phyloP scores from a whole-genome alignment of 305 asterid genomes.

The Fraxinus nigra region DNA sequence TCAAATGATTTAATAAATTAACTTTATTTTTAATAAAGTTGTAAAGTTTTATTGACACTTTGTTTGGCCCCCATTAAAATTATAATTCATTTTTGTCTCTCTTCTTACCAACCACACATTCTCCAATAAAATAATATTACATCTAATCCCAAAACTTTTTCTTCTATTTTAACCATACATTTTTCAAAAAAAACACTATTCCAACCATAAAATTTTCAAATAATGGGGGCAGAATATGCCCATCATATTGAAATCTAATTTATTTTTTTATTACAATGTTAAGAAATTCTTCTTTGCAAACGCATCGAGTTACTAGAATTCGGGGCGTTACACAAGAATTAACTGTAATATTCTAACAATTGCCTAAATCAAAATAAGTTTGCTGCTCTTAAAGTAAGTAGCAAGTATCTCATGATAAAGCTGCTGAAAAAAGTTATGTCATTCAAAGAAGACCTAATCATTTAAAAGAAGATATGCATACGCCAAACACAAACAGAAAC shows the following conservation, averaged over 20 bases:
- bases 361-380: neutral
- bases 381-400: neutral
- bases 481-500: neutral
- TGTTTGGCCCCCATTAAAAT: too few species aligned
- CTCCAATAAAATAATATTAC: too few species aligned
- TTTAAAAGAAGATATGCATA: neutral
- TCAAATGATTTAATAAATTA: neutral
- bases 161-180: too few species aligned
- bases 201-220: too few species aligned
- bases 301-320: neutral
- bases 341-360: neutral
- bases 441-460: neutral
- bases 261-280: neutral
- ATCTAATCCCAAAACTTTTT: too few species aligned
- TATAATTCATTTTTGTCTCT: too few species aligned
- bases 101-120: too few species aligned
- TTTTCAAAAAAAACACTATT: too few species aligned
- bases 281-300: neutral
- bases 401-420: neutral
- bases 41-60: neutral
- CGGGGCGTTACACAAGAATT: neutral
- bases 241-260: neutral
- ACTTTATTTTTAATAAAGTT: neutral
- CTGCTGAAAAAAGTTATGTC: neutral
- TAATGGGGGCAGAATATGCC: too few species aligned